Evolutionary conservation across 768 basidiomycete species (phyloP).

Genomic region (Rubroboletus satanas): DNA sequence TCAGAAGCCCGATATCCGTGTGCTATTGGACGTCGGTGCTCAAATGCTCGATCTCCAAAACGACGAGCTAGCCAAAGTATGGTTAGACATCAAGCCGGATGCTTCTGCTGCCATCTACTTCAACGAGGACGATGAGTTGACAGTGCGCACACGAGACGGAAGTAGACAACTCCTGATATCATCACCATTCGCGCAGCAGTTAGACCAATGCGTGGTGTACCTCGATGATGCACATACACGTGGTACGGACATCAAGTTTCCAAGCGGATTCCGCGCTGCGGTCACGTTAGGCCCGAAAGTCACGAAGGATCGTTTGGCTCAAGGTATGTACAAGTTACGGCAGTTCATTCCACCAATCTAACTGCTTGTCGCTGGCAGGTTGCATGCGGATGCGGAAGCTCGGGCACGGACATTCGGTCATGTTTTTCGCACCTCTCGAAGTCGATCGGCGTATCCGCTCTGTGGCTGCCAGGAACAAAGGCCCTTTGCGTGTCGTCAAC

Average conservation of each 20-base stretch:
- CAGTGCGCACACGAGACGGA: no score
- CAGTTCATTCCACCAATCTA: neutral
- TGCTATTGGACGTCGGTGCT: no score
- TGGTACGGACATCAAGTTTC: slow-evolving; percentile 36
- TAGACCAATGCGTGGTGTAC: no score
- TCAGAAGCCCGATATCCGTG: no score
- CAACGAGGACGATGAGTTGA: no score
- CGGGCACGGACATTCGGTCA: slow-evolving; percentile 44
- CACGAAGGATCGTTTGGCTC: slow-evolving; percentile 35
- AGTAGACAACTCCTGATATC: no score
- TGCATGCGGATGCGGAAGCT: slow-evolving; percentile 54
- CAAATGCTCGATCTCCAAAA: no score
- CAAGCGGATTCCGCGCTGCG: slow-evolving; percentile 31
- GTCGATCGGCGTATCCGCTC: slow-evolving; percentile 37
- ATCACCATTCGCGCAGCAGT: no score
- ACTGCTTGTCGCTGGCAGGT: slow-evolving; percentile 25
- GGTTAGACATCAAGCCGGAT: no score
- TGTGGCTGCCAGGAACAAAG: slow-evolving; percentile 16
- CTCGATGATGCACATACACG: no score
- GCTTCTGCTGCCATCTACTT: no score
- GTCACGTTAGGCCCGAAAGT: slow-evolving; percentile 38
- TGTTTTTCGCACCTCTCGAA: slow-evolving; percentile 45
- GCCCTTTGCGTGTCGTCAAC: neutral
- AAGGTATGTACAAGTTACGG: slow-evolving; percentile 22
- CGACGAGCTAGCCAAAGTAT: no score